A percentile compares a stretch with the other conserved stretches of the same genome.
These are phyloP conservation scores for Vitis riparia DNA, from an alignment of 164 flowering plant species.

Conservation along the genomic window DNA sequence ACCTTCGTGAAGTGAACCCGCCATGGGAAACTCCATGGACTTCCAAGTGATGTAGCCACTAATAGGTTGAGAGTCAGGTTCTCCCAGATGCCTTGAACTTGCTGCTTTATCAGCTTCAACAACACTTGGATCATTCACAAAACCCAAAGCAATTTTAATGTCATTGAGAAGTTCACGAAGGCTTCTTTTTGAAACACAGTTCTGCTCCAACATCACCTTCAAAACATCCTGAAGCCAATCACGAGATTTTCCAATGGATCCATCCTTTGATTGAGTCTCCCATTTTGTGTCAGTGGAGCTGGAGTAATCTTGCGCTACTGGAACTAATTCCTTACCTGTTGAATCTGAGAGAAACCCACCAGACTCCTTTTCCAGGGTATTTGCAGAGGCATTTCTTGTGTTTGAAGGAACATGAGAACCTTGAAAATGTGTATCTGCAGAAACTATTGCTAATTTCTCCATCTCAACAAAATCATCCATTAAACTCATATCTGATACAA, in stretches of 20 bases:
- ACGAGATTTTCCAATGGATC: constrained; percentile 21
- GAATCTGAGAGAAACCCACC: constrained; percentile 7
- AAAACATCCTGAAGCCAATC: constrained; percentile 73
- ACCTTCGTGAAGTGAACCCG: constrained; percentile 24
- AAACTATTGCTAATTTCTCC: constrained; percentile 85
- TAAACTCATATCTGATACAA: constrained; percentile 56
- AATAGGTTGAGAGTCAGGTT: constrained; percentile 17
- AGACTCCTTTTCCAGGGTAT: constrained; percentile 8
- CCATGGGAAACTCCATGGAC: constrained; percentile 32
- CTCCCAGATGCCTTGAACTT: background rate
- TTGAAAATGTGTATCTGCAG: constrained; percentile 37
- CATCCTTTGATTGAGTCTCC: constrained; percentile 18
- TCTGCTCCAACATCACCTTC: constrained; percentile 52
- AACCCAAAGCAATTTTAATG: constrained; percentile 44
- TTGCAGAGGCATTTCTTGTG: constrained; percentile 7
- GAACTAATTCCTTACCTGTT: constrained; percentile 58
- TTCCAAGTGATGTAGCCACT: constrained; percentile 48
- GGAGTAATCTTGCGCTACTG: constrained; percentile 25
- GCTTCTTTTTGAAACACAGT: constrained; percentile 45
- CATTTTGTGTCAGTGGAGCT: constrained; percentile 12
- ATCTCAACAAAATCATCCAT: constrained; percentile 91
- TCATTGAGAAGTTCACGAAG: constrained; percentile 60
- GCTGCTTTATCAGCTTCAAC: constrained; percentile 12
- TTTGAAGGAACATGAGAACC: constrained; percentile 19
- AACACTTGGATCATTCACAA: constrained; percentile 14